A percentile compares a stretch with the other conserved stretches of the same genome.
These are phyloP conservation scores for Trametes gibbosa DNA, from an alignment of 768 basidiomycete genomes.

Conservation along the genomic window DNA sequence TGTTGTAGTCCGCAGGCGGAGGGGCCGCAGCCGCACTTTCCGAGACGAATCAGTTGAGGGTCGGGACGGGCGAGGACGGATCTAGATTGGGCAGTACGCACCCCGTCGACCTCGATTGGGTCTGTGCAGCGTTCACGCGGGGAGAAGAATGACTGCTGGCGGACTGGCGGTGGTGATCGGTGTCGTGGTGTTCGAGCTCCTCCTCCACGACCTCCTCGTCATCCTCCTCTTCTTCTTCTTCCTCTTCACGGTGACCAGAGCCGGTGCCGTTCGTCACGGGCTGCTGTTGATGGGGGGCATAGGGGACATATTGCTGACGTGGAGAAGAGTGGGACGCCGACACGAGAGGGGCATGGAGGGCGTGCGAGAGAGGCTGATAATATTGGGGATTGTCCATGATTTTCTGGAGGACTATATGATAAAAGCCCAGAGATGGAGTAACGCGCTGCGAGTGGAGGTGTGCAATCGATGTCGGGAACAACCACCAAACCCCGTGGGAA, in stretches of 20 bases:
- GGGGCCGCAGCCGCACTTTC: slow-evolving; percentile 26
- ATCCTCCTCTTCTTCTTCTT: slow-evolving; percentile 69
- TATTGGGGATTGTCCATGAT: slow-evolving; percentile 72
- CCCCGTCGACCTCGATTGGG: slow-evolving; percentile 28
- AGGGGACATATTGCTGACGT: slow-evolving; percentile 30
- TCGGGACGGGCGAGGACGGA: slow-evolving; percentile 10
- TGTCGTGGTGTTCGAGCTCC: slow-evolving; percentile 45
- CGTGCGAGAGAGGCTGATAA: slow-evolving; percentile 80
- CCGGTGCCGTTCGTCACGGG: slow-evolving; percentile 27
- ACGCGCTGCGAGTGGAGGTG: slow-evolving; percentile 25
- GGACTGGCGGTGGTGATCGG: slow-evolving; percentile 21
- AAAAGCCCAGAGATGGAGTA: slow-evolving; percentile 24
- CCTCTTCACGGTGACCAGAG: slow-evolving; percentile 40
- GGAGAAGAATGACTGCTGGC: slow-evolving; percentile 33
- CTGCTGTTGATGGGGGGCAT: slow-evolving; percentile 28
- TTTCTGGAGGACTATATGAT: slow-evolving; percentile 23
- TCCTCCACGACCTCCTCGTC: slow-evolving; percentile 74
- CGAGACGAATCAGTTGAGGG: slow-evolving; percentile 15
- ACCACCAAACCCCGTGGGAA: slow-evolving; percentile 28
- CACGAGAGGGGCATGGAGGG: slow-evolving; percentile 55
- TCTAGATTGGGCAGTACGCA: slow-evolving; percentile 27
- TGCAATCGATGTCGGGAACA: slow-evolving; percentile 25
- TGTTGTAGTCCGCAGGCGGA: slow-evolving; percentile 16
- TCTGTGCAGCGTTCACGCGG: slow-evolving; percentile 22
- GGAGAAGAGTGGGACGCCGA: slow-evolving; percentile 26